Conservation (phyloP, 768 basidiomycete genomes). For the Suillus weaverae region DNA sequence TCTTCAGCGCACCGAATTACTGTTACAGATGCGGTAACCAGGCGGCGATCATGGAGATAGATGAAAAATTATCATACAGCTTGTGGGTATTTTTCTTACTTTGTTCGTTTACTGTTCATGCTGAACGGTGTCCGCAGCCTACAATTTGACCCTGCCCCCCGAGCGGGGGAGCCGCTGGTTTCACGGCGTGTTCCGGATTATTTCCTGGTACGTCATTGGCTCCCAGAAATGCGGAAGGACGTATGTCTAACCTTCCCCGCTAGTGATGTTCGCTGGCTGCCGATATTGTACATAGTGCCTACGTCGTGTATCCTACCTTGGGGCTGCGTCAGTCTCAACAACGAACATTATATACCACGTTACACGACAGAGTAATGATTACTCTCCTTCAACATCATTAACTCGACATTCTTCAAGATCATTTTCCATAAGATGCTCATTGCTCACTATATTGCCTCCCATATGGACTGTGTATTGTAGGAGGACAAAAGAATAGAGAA, state of each 20-base stretch:
- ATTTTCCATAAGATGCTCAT: conserved; percentile 4
- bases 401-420: not conserved
- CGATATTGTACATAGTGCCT: conserved; percentile 26
- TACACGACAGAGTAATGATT: conserved; percentile 16
- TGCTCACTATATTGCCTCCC: not conserved
- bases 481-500: conserved; percentile 2
- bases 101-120: not conserved
- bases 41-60: conserved; percentile 99
- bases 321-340: conserved; percentile 10
- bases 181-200: conserved; percentile 94
- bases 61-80: conserved; percentile 94
- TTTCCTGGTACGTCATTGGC: conserved; percentile 67
- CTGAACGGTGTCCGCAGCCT: conserved; percentile 54
- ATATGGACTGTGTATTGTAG: conserved; percentile 3
- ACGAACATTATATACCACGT: conserved; percentile 17
- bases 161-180: conserved; percentile 97
- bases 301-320: conserved; percentile 23
- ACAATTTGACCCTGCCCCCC: conserved; percentile 99
- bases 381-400: conserved; percentile 2
- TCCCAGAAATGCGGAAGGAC: not conserved
- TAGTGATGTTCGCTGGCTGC: conserved; percentile 21
- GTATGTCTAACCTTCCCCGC: conserved; percentile 3
- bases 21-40: conserved; percentile 99
- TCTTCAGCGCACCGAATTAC: conserved; percentile 99
- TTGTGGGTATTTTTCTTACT: conserved; percentile 55